Evolutionary conservation across 805 yeast species (phyloP), one percentile per base, ranked within the genome.

Genomic region (Cephaloascus fragrans): DNA sequence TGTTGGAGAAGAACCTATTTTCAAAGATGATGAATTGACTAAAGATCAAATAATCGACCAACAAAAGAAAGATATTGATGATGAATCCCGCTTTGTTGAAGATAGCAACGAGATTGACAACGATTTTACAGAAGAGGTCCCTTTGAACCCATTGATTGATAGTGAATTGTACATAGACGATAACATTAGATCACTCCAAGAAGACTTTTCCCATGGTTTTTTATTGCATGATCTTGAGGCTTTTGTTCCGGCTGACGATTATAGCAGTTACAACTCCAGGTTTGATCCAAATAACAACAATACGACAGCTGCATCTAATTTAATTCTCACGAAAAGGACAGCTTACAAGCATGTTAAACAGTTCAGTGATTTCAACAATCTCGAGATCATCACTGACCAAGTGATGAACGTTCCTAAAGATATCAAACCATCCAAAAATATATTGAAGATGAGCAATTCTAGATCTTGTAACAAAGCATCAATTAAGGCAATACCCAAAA

Each of bases 1-100:
- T 39, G 29, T 37, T 18, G 35, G 42, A 9, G 48, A 45, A 19
- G 55, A 52, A 34, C 49, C 53, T 15, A 62, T 66, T 42, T 53
- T 65, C 36, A 56, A 51, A 38, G 71, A 66, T 47, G 71, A 65
- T 39, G 71, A 66, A 40, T 54, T 66, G 41, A 59, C 69, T 1
- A 48, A 46, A 26, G 70, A 56, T 26, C 71, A 65, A 42, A 66
- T 65, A 38, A 55, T 51, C 28, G 69, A 65, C 43, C 69, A 59
- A 41, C 61, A 62, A 42, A 41, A 50, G 16, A 59, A 54, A 34
- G 70, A 65, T 37, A 41, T 42, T 12, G 39, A 31, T 6, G 48
- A 43, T 16, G 41, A 45, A 16, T 34, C 39, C 33, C 8, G n/a
- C 8, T 31, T 31, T 6, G n/a, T 9, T 23, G 12, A 12, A 8